Evolutionary conservation across 257 asterid genomes (phyloP).

Genomic region (Solanum rostratum): DNA sequence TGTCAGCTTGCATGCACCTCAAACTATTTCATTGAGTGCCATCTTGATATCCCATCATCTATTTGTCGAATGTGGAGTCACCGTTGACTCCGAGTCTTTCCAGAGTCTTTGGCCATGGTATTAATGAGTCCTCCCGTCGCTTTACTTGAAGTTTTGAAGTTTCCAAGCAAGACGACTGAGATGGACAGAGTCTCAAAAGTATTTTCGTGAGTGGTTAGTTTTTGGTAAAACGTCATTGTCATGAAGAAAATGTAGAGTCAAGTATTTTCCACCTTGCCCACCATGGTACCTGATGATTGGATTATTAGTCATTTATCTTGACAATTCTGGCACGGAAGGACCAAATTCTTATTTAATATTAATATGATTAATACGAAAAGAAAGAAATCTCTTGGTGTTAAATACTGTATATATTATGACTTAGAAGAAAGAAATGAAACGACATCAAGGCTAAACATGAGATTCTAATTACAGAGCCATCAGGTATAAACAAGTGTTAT

Average conservation of each 20-base stretch:
- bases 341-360: background rate
- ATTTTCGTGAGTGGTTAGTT: background rate
- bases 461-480: background rate
- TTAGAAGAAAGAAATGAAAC: background rate
- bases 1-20: background rate
- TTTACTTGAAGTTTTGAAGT: background rate
- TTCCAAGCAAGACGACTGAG: background rate
- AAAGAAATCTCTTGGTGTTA: background rate
- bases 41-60: background rate
- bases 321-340: background rate
- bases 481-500: background rate
- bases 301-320: background rate
- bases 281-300: background rate
- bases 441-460: background rate
- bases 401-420: background rate
- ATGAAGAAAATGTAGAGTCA: background rate
- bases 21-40: background rate
- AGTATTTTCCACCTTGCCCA: background rate
- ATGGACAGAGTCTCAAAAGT: background rate
- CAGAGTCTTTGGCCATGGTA: background rate
- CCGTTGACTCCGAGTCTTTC: background rate
- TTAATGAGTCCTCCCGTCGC: background rate
- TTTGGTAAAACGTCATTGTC: background rate
- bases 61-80: background rate
- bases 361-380: background rate